Percentiles rank a stretch among this genome's conserved stretches.
These are phyloP conservation scores for Punica granatum DNA, from an alignment of 345 rosid species.

Conservation along the genomic window DNA sequence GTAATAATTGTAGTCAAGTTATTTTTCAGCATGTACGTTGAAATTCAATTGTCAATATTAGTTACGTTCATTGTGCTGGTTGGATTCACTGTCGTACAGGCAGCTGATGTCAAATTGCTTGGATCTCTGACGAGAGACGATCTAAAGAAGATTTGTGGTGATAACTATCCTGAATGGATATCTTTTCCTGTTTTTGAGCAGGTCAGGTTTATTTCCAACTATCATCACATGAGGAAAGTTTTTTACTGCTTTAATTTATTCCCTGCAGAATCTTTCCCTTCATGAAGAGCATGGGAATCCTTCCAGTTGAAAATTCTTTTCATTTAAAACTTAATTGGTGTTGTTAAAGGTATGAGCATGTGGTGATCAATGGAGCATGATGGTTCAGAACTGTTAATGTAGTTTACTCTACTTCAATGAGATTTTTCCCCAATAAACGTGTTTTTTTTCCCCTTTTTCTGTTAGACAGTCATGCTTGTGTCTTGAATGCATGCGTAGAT, in stretches of 20 bases:
- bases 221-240: not conserved
- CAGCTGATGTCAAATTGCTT: constrained; percentile 88
- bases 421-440: too few relatives aligned
- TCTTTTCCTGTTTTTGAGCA: constrained; percentile 98
- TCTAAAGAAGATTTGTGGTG: constrained; percentile 92
- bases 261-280: not conserved
- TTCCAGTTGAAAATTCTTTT: not conserved
- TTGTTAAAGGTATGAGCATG: not conserved
- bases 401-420: not conserved
- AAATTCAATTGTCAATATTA: not conserved
- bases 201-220: constrained; percentile 29
- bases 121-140: constrained; percentile 87
- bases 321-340: not conserved
- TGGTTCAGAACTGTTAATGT: not conserved
- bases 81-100: constrained; percentile 35
- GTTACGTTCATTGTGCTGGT: not conserved
- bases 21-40: not conserved
- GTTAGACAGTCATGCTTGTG: not conserved
- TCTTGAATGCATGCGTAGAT: not conserved
- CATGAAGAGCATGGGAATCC: not conserved
- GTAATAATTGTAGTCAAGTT: not conserved
- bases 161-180: constrained; percentile 94
- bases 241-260: not conserved
- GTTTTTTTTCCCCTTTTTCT: not conserved
- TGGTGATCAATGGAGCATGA: not conserved